phyloP scores from a whole-genome alignment of 768 basidiomycete species.

The Russula lepida region DNA sequence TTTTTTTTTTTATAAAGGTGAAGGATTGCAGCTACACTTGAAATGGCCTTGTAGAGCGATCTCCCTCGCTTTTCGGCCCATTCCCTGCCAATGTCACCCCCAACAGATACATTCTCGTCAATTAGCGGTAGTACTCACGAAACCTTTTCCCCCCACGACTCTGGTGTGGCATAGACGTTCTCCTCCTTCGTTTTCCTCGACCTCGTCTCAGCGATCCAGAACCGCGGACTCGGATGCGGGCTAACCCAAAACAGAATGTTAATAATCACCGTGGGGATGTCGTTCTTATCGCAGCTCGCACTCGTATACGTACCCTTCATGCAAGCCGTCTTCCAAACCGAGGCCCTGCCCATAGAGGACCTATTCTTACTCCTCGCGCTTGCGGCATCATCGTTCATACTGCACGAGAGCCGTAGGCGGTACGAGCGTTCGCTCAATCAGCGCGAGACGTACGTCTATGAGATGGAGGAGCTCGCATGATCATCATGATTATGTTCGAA shows the following conservation, averaged over 20 bases:
- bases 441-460: constrained; percentile 41
- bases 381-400: constrained; percentile 50
- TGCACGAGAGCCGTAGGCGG: constrained; percentile 73
- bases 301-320: constrained; percentile 87
- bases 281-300: constrained; percentile 74
- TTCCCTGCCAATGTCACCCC: background rate
- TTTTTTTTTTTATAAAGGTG: too few relatives aligned
- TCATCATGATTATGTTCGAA: too few relatives aligned
- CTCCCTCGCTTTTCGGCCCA: too few relatives aligned
- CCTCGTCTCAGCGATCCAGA: constrained; percentile 89
- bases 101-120: background rate
- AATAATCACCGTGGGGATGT: constrained; percentile 77
- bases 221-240: constrained; percentile 82
- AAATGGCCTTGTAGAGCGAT: too few relatives aligned
- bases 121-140: background rate
- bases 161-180: constrained; percentile 77
- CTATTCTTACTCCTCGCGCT: constrained; percentile 60
- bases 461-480: constrained; percentile 51
- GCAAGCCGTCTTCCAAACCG: constrained; percentile 92
- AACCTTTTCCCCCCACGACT: background rate
- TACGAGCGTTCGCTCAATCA: constrained; percentile 63
- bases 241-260: constrained; percentile 85
- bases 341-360: constrained; percentile 61
- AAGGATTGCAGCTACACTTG: too few relatives aligned
- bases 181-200: constrained; percentile 96